Conservation (phyloP, 108 stramenopile genomes). For the Nitzschia sp. region DNA sequence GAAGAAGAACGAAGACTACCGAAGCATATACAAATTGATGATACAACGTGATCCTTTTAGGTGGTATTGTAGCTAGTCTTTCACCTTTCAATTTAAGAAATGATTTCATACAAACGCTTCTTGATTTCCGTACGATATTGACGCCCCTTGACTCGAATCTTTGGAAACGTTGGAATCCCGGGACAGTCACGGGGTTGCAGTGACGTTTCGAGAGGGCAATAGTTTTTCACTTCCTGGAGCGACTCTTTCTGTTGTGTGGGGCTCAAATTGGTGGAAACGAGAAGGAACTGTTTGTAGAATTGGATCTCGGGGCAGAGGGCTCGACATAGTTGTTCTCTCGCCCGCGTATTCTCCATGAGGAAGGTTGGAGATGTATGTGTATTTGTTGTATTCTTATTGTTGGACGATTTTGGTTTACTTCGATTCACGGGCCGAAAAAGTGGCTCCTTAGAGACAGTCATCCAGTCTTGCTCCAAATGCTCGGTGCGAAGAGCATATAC, state of each 20-base stretch:
- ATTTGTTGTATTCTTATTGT: neutral
- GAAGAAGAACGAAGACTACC: too few species aligned
- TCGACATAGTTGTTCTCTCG: conserved; percentile 12
- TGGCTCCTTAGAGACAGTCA: conserved; percentile 10
- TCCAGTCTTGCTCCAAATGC: conserved; percentile 34
- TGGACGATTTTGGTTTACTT: neutral
- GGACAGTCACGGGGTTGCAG: neutral
- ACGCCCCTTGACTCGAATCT: conserved; percentile 11
- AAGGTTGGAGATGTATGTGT: neutral
- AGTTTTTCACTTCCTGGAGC: conserved; percentile 13
- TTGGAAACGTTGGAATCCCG: conserved; percentile 25
- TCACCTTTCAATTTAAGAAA: too few species aligned
- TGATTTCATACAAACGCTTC: conserved; percentile 27
- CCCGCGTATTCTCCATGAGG: neutral
- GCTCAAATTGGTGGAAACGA: conserved; percentile 15
- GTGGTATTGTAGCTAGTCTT: too few species aligned
- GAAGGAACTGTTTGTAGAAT: conserved; percentile 26
- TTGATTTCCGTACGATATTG: conserved; percentile 26
- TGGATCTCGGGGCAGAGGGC: conserved; percentile 38
- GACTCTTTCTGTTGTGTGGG: conserved; percentile 16
- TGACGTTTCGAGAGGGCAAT: conserved; percentile 25
- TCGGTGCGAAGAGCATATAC: conserved; percentile 30
- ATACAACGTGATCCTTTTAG: too few species aligned
- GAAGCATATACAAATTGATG: too few species aligned
- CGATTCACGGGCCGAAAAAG: conserved; percentile 33